A percentile compares a stretch with the other conserved stretches of the same genome.
Conservation (phyloP, 176 grass and related monocot genomes). For the Guadua angustifolia region DNA sequence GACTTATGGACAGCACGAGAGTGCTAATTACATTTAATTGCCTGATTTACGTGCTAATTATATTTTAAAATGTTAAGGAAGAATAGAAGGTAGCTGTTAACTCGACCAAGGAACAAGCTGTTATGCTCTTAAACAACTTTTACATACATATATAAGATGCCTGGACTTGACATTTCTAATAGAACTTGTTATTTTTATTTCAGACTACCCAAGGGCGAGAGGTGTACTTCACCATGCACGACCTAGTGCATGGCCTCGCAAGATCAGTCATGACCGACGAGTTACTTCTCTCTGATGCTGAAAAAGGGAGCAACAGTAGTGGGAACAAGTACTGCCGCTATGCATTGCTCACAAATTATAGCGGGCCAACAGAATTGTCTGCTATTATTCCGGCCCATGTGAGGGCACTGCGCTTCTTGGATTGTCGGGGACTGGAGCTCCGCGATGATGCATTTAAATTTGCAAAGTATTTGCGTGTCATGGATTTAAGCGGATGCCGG, state of each 20-base stretch:
- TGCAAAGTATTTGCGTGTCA: background rate
- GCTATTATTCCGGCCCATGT: background rate
- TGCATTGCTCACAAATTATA: background rate
- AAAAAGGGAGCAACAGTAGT: background rate
- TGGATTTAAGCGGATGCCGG: constrained; percentile 14
- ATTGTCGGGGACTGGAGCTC: background rate
- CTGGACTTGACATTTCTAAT: too few species aligned
- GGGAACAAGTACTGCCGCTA: background rate
- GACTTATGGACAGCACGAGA: too few species aligned
- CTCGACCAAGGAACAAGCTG: too few species aligned
- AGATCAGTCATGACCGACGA: constrained; percentile 19
- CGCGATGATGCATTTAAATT: background rate
- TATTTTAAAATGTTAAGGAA: too few species aligned
- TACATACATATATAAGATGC: too few species aligned
- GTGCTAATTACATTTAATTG: too few species aligned
- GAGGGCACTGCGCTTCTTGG: constrained; percentile 20
- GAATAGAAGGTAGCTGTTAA: too few species aligned
- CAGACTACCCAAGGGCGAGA: too few species aligned
- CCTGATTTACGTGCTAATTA: too few species aligned
- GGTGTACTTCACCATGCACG: constrained; percentile 8
- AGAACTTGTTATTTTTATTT: too few species aligned
- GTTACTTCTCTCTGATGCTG: background rate
- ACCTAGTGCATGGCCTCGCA: constrained; percentile 38
- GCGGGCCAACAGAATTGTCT: background rate
- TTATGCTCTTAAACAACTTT: too few species aligned